Percentiles rank a stretch among this genome's conserved stretches.
These are phyloP conservation scores for Parietaria judaica DNA, from an alignment of 306 rosid species.

Conservation along the genomic window DNA sequence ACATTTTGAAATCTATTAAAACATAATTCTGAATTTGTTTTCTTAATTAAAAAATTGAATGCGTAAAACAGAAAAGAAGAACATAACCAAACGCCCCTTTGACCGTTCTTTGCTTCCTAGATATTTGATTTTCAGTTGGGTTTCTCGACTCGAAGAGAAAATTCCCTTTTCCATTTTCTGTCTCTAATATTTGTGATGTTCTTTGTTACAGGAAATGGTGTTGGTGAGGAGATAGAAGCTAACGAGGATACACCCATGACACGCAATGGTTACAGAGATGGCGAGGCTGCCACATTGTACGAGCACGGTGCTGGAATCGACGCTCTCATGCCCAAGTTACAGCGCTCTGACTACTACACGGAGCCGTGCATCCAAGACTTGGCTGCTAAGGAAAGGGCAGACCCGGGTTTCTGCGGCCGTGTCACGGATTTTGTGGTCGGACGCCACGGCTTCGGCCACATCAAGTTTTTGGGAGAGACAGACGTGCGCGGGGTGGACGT, in stretches of 20 bases:
- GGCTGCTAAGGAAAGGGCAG: constrained; percentile 96
- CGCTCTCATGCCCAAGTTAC: constrained; percentile 94
- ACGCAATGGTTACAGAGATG: constrained; percentile 87
- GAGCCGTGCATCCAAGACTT: constrained; percentile 83
- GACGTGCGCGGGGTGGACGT: constrained; percentile 88
- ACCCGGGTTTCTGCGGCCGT: constrained; percentile 79
- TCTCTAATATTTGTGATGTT: not conserved
- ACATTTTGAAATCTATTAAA: too few species aligned
- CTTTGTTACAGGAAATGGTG: constrained; percentile 35
- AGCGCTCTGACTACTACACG: constrained; percentile 81
- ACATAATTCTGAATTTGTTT: too few species aligned
- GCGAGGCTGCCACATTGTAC: constrained; percentile 95
- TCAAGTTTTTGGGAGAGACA: constrained; percentile 83
- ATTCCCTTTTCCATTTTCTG: not conserved
- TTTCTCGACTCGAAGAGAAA: not conserved
- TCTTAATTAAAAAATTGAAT: too few species aligned
- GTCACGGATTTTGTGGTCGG: constrained; percentile 89
- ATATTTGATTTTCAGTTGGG: constrained; percentile 6
- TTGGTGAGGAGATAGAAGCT: constrained; percentile 33
- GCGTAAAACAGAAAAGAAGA: too few species aligned
- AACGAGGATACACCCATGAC: constrained; percentile 62
- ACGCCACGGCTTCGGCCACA: constrained; percentile 84
- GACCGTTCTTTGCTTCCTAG: not conserved
- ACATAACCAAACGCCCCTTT: too few species aligned
- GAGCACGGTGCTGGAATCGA: constrained; percentile 97